These are phyloP conservation scores for Euphorbia tirucalli DNA, from an alignment of 345 rosid species.

Conservation along the genomic window DNA sequence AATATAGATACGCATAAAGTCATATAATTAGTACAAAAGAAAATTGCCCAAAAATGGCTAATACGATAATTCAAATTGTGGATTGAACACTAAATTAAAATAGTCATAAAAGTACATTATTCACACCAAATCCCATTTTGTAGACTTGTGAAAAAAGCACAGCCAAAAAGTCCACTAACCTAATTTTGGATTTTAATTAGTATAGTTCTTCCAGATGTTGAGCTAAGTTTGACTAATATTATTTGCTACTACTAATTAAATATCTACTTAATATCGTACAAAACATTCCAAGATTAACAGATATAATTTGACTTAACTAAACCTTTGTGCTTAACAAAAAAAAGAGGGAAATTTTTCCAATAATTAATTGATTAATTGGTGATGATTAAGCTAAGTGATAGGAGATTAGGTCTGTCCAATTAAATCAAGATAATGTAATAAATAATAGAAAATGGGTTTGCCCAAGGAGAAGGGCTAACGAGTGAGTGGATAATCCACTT, in stretches of 20 bases:
- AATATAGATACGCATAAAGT: too few species aligned
- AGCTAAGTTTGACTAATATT: background rate
- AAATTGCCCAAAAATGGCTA: too few species aligned
- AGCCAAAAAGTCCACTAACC: background rate
- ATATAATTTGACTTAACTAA: background rate
- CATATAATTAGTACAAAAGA: too few species aligned
- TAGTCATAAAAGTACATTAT: background rate
- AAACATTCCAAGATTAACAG: background rate
- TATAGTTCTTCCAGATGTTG: background rate
- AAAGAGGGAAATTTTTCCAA: background rate
- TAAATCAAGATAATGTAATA: conserved; percentile 1
- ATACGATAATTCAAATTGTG: too few species aligned
- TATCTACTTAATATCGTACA: background rate
- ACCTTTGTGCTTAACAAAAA: background rate
- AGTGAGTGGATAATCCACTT: background rate
- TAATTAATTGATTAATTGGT: background rate
- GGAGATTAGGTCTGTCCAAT: conserved; percentile 3
- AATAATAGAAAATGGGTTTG: background rate
- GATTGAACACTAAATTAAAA: too few species aligned
- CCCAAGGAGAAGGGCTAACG: background rate
- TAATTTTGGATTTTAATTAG: conserved; percentile 10
- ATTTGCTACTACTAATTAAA: background rate
- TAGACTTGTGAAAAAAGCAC: too few species aligned
- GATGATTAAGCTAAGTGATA: background rate
- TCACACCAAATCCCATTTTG: background rate